A percentile compares a stretch with the other conserved stretches of the same genome.
phyloP scores from a whole-genome alignment of 2,329 filamentous ascomycete genomes.

The Pestalotiopsis sp. region DNA sequence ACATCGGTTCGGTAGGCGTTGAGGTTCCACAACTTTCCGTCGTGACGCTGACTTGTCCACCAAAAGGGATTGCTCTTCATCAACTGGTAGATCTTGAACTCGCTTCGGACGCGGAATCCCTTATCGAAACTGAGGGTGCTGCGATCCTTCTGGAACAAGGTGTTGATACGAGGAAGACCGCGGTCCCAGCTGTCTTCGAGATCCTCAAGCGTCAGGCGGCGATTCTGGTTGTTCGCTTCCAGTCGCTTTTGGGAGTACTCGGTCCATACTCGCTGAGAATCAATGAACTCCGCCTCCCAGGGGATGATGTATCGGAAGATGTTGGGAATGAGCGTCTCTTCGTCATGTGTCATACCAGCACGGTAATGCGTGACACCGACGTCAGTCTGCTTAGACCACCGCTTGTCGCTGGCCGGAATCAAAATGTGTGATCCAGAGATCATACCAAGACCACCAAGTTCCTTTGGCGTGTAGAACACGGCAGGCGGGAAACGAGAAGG shows the following conservation, averaged over 20 bases:
- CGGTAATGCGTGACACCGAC: slow-evolving; percentile 96
- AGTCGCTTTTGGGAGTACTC: slow-evolving; percentile 98
- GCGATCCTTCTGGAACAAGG: slow-evolving; percentile 96
- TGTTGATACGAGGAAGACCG: slow-evolving; percentile 96
- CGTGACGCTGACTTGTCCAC: slow-evolving; percentile 98
- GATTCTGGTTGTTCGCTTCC: slow-evolving; percentile 96
- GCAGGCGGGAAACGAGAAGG: slow-evolving; percentile 97
- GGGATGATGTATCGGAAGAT: slow-evolving; percentile 99
- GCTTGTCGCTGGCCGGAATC: slow-evolving; percentile 95
- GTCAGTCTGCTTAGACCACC: slow-evolving; percentile 98
- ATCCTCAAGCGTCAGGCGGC: slow-evolving; percentile 91
- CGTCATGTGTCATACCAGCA: slow-evolving; percentile 96
- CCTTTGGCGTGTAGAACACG: slow-evolving; percentile 98
- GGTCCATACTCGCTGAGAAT: slow-evolving; percentile 98
- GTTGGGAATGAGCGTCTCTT: slow-evolving; percentile 96
- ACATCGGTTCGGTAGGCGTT: slow-evolving; percentile 96
- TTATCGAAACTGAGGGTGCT: slow-evolving; percentile 98
- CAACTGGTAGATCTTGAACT: slow-evolving; percentile 97
- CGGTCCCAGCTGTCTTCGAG: slow-evolving; percentile 98
- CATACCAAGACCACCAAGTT: slow-evolving; percentile 96
- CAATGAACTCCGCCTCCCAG: slow-evolving; percentile 98
- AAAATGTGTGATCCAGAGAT: slow-evolving; percentile 98
- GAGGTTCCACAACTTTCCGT: slow-evolving; percentile 96
- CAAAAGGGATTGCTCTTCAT: slow-evolving; percentile 99
- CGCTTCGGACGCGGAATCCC: slow-evolving; percentile 90